Base-by-base conservation (phyloP, 2,329 filamentous ascomycete genomes). In the Emmonsiellopsis sp. region DNA sequence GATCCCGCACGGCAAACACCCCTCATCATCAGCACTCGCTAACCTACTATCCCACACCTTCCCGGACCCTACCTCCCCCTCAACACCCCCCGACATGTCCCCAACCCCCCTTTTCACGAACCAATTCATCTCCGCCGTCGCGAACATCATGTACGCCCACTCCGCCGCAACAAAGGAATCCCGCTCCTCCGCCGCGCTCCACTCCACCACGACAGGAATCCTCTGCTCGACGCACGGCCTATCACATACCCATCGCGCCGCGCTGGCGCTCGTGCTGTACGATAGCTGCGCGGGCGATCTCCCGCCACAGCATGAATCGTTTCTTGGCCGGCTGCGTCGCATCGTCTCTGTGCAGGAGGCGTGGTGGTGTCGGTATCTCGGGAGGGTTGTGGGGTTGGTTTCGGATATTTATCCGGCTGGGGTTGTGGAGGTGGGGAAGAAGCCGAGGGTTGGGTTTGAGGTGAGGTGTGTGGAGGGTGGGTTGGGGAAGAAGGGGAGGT, bases 271-370 rank as follows among this genome's bases (percentile, higher is more conserved):
- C 3, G 78, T 85, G 1, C 75, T 88, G 1, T 89, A 83, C 60
- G 83, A 86, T 45, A 78, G 89, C 59, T 94, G 89, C 82, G 86
- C 83, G 15, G 83, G 82, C 2, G 78, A 80, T 42, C 73, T 87
- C 1, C 77, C 79, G 2, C 79, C 81, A 0, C 74, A 74, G 0
- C 83, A 86, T 59, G 63, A 75, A 7, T 65, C 72, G 3, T 82
- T 84, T 60, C 79, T 80, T 34, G 63, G 69, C 1, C 73, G 76
- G 3, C 71, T 87, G 34, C 69, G 76, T 40, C 68, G 71, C 37
- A 71, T 86, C 3, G 66, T 84, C 2, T 79, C 78, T 0, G 65
- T 72, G 0, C 75, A 78, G 58, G 73, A 79, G 54, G 72, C 77
- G 9, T 87, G 84, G 83, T 87, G 83, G 84, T 77, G 79, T 52